Evolutionary conservation across 495 filamentous ascomycete species (phyloP).

Genomic region (Podospora comata): DNA sequence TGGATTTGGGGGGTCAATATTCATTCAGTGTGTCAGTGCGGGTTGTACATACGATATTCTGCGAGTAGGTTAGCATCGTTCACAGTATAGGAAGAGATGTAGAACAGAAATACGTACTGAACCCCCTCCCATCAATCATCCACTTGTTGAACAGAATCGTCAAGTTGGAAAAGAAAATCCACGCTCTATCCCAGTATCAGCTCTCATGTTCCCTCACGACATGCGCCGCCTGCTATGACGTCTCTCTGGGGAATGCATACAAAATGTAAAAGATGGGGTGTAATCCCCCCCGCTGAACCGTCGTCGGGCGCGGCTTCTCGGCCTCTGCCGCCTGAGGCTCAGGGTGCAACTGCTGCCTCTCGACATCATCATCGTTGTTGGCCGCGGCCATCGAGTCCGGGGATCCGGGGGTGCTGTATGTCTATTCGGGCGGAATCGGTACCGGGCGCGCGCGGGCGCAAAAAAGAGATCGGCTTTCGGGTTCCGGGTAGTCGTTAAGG

Average conservation of each 20-base stretch:
- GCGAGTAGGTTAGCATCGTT: constrained; percentile 19
- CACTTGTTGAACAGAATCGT: constrained; percentile 97
- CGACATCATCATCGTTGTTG: constrained; percentile 22
- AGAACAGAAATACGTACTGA: constrained; percentile 58
- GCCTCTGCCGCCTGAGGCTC: constrained; percentile 3
- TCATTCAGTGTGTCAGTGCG: neutral
- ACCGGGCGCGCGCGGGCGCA: neutral
- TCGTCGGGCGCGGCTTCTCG: constrained; percentile 24
- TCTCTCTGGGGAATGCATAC: constrained; percentile 11
- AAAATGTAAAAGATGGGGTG: constrained; percentile 27
- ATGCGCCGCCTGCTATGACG: neutral
- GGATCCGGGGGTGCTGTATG: neutral
- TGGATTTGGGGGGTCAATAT: constrained; percentile 21
- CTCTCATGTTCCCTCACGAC: neutral
- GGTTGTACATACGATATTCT: constrained; percentile 33
- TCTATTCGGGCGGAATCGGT: neutral
- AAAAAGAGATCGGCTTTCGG: neutral
- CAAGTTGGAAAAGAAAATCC: constrained; percentile 83
- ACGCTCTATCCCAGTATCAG: constrained; percentile 53
- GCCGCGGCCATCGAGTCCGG: constrained; percentile 10
- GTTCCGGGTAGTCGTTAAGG: neutral
- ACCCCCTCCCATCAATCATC: constrained; percentile 70
- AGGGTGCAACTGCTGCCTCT: constrained; percentile 14
- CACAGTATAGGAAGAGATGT: neutral
- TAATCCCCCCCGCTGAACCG: constrained; percentile 9